These are phyloP conservation scores for Taxawa tesnikishii DNA, from an alignment of 2,329 filamentous ascomycete species.

Conservation along the genomic window DNA sequence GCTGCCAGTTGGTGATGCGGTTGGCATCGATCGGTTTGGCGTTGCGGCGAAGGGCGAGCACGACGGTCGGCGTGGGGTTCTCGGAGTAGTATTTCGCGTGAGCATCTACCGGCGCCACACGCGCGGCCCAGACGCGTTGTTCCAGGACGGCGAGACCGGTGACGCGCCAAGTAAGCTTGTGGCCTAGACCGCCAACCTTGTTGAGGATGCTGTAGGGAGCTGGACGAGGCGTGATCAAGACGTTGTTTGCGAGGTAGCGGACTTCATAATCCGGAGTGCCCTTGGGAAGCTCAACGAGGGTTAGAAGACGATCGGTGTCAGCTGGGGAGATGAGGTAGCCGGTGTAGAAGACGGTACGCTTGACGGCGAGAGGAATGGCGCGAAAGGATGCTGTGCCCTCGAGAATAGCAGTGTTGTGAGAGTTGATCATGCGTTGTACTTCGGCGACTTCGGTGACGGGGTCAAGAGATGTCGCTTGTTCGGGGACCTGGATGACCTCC, in stretches of 20 bases:
- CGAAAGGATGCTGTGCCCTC: slow-evolving; percentile 30
- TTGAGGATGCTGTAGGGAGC: slow-evolving; percentile 61
- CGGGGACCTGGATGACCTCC: slow-evolving; percentile 78
- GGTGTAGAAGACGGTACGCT: slow-evolving; percentile 66
- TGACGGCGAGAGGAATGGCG: slow-evolving; percentile 52
- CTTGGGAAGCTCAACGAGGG: slow-evolving; percentile 53
- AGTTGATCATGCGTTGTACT: slow-evolving; percentile 80
- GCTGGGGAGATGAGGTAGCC: slow-evolving; percentile 69
- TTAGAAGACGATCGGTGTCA: slow-evolving; percentile 60
- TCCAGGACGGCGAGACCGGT: slow-evolving; percentile 63
- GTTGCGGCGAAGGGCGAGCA: slow-evolving; percentile 67
- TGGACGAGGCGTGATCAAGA: slow-evolving; percentile 74
- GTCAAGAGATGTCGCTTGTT: slow-evolving; percentile 60
- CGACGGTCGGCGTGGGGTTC: slow-evolving; percentile 64
- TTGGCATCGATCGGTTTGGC: slow-evolving; percentile 67
- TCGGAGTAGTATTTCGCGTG: slow-evolving; percentile 64
- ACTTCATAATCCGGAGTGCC: slow-evolving; percentile 57
- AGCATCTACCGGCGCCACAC: slow-evolving; percentile 59
- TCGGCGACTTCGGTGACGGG: slow-evolving; percentile 70
- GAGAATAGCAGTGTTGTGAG: slow-evolving; percentile 58
- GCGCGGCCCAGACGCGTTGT: slow-evolving; percentile 77
- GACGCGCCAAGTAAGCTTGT: slow-evolving; percentile 73
- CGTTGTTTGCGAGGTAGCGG: slow-evolving; percentile 75
- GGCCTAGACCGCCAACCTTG: slow-evolving; percentile 78
- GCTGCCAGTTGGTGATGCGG: slow-evolving; percentile 74